Conservation (phyloP, 2,329 filamentous ascomycete species). For the Clonostachys rosea region DNA sequence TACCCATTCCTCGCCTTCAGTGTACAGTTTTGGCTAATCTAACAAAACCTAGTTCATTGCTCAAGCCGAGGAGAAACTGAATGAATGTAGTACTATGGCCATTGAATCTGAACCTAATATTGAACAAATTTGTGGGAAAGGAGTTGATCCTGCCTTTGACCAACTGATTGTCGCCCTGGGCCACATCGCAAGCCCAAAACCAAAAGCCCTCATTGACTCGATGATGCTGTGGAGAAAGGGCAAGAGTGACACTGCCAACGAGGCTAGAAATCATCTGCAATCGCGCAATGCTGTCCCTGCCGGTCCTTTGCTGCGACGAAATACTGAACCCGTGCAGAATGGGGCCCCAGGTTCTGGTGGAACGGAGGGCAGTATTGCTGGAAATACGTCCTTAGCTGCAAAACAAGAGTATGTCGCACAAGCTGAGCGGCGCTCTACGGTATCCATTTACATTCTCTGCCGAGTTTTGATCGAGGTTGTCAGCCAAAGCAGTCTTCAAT, state of each 20-base stretch:
- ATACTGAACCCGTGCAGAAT: slow-evolving; percentile 65
- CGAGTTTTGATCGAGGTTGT: slow-evolving; percentile 93
- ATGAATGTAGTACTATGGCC: slow-evolving; percentile 75
- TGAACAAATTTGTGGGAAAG: slow-evolving; percentile 85
- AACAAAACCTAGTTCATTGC: slow-evolving; percentile 67
- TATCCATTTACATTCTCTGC: slow-evolving; percentile 94
- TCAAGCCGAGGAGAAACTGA: slow-evolving; percentile 94
- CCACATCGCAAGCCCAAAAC: slow-evolving; percentile 90
- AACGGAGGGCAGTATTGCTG: slow-evolving; percentile 20
- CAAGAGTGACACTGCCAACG: slow-evolving; percentile 83
- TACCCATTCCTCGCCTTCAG: background rate
- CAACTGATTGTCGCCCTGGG: slow-evolving; percentile 90
- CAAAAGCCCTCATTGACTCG: slow-evolving; percentile 91
- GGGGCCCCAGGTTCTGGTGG: slow-evolving; percentile 13
- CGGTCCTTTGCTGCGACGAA: slow-evolving; percentile 59
- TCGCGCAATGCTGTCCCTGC: slow-evolving; percentile 36
- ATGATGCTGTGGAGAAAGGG: slow-evolving; percentile 98
- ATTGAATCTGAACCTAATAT: slow-evolving; percentile 80
- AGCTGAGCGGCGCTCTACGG: slow-evolving; percentile 83
- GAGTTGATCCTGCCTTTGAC: slow-evolving; percentile 84
- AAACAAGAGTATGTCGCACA: slow-evolving; percentile 71
- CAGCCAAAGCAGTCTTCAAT: slow-evolving; percentile 76
- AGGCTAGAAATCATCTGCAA: slow-evolving; percentile 56
- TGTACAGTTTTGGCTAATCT: slow-evolving; percentile 2
- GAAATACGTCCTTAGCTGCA: slow-evolving; percentile 33